Conservation (phyloP, 768 basidiomycete species). For the Candolleomyces aberdarensis region DNA sequence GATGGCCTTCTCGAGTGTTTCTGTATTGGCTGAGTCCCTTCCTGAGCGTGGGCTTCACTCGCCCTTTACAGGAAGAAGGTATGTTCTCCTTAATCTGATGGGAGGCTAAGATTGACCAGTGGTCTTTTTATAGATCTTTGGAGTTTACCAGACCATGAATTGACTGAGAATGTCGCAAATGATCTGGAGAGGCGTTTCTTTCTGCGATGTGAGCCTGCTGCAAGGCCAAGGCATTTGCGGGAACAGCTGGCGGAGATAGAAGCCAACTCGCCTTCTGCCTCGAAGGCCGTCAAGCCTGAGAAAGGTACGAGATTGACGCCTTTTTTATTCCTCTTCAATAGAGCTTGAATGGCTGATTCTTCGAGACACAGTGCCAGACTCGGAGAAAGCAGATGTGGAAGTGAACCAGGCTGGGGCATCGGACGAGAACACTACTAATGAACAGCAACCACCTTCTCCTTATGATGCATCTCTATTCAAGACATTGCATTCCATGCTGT, state of each 20-base stretch:
- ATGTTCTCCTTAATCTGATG: not conserved
- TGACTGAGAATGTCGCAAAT: conserved; percentile 33
- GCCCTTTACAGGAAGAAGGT: conserved; percentile 52
- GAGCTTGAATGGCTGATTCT: no score
- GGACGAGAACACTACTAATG: not conserved
- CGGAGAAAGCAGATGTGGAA: no score
- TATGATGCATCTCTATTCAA: conserved; percentile 50
- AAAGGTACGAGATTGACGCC: no score
- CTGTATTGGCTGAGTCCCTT: conserved; percentile 49
- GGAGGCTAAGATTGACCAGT: not conserved
- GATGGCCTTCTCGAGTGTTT: conserved; percentile 34
- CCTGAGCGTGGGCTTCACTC: conserved; percentile 44
- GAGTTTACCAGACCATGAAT: conserved; percentile 33
- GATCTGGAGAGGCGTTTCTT: conserved; percentile 41
- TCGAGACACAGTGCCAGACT: no score
- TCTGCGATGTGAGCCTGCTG: conserved; percentile 37
- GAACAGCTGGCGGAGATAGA: not conserved
- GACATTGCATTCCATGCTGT: conserved; percentile 46
- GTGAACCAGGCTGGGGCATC: no score
- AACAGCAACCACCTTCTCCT: conserved; percentile 5
- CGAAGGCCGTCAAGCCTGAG: no score
- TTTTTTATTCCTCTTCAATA: no score
- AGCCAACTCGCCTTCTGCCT: not conserved
- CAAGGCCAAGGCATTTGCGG: conserved; percentile 26
- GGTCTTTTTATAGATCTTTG: conserved; percentile 38